A percentile compares a stretch with the other conserved stretches of the same genome.
Conservation (phyloP, 2,329 filamentous ascomycete species). For the Neofusicoccum sp. region DNA sequence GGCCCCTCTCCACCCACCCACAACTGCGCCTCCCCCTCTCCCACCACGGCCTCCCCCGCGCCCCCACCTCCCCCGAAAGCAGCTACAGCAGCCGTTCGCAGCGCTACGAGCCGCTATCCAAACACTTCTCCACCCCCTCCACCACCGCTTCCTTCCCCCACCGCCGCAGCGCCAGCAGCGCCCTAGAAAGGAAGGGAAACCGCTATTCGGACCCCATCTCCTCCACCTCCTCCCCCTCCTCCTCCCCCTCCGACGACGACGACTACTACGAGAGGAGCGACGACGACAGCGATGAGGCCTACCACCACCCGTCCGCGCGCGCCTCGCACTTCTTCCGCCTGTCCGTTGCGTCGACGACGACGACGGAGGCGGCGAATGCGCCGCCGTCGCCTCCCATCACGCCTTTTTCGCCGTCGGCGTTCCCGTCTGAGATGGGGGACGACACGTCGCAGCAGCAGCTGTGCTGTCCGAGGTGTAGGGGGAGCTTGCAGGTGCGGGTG, state of each 20-base stretch:
- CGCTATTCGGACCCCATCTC: neutral
- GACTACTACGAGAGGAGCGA: neutral
- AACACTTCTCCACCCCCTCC: neutral
- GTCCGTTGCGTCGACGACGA: slow-evolving; percentile 34
- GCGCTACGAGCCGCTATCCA: slow-evolving; percentile 18
- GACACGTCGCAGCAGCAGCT: neutral
- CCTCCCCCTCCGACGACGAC: neutral
- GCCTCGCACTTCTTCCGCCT: slow-evolving; percentile 12
- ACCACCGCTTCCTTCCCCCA: neutral
- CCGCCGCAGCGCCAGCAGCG: neutral
- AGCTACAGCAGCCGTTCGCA: slow-evolving; percentile 16
- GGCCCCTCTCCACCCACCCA: slow-evolving; percentile 3
- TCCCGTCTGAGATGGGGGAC: neutral
- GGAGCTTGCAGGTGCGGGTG: neutral
- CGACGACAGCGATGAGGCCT: neutral
- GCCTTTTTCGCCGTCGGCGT: slow-evolving; percentile 20
- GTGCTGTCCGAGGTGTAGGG: neutral
- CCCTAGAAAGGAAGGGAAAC: neutral
- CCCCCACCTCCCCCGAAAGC: slow-evolving; percentile 12
- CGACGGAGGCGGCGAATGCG: slow-evolving; percentile 30
- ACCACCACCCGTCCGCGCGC: neutral
- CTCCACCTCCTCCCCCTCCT: neutral
- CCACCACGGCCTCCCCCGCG: slow-evolving; percentile 19
- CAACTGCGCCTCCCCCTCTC: slow-evolving; percentile 18
- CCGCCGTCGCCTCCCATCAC: slow-evolving; percentile 18